Evolutionary conservation across 2,329 filamentous ascomycete species (phyloP).

Genomic region (Cercospora brassicicola): DNA sequence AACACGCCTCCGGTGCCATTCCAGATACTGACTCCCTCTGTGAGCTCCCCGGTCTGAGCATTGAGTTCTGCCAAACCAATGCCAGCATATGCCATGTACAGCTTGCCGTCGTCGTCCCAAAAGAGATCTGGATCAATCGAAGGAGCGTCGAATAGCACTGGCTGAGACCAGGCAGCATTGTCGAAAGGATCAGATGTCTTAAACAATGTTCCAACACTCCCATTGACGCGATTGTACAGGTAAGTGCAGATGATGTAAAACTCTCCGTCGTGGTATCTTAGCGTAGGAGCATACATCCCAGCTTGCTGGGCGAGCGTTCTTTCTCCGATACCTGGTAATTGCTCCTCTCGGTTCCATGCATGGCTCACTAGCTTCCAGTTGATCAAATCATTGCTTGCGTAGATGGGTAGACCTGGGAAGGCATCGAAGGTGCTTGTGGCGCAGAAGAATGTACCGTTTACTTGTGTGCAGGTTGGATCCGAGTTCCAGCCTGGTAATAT

Average conservation of each 20-base stretch:
- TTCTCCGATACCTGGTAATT: constrained; percentile 41
- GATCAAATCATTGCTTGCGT: constrained; percentile 48
- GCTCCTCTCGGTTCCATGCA: constrained; percentile 40
- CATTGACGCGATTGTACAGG: background rate
- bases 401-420: constrained; percentile 50
- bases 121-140: constrained; percentile 41
- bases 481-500: constrained; percentile 51
- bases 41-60: constrained; percentile 36
- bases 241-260: constrained; percentile 41
- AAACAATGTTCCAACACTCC: constrained; percentile 41
- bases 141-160: constrained; percentile 47
- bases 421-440: constrained; percentile 49
- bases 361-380: constrained; percentile 45
- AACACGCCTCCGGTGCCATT: constrained; percentile 41
- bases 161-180: constrained; percentile 49
- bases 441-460: constrained; percentile 48
- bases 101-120: constrained; percentile 58
- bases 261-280: constrained; percentile 43
- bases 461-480: constrained; percentile 49
- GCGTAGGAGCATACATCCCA: constrained; percentile 46
- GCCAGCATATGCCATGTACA: constrained; percentile 48
- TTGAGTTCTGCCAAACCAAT: constrained; percentile 38
- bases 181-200: constrained; percentile 48
- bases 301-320: constrained; percentile 39
- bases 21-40: constrained; percentile 36